phyloP scores from a whole-genome alignment of 2,329 filamentous ascomycete species.

The Aspergillus texensis region DNA sequence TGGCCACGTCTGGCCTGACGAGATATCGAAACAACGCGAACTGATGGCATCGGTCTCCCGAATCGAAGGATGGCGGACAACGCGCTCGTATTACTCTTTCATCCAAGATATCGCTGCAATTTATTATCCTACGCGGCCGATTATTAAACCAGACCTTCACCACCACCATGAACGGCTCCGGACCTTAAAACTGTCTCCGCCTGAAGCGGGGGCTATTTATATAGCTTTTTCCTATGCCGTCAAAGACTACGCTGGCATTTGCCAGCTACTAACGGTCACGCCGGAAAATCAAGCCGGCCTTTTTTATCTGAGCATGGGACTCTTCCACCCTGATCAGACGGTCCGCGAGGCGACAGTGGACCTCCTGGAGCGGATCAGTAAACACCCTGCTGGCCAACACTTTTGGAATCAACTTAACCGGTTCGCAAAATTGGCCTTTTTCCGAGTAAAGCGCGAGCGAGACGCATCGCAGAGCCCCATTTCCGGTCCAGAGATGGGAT shows the following conservation, averaged over 20 bases:
- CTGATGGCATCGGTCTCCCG: constrained; percentile 87
- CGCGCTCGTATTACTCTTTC: constrained; percentile 91
- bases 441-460: constrained; percentile 71
- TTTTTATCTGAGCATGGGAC: constrained; percentile 85
- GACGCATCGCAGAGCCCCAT: constrained; percentile 35
- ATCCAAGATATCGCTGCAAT: constrained; percentile 67
- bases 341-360: constrained; percentile 78
- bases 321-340: constrained; percentile 85
- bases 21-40: constrained; percentile 77
- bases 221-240: constrained; percentile 75
- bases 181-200: constrained; percentile 73
- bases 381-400: constrained; percentile 88
- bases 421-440: constrained; percentile 85
- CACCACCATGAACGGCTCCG: constrained; percentile 92
- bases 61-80: constrained; percentile 96
- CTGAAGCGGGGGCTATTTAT: constrained; percentile 82
- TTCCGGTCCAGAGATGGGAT: constrained; percentile 24
- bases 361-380: constrained; percentile 77
- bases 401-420: constrained; percentile 87
- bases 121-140: constrained; percentile 40
- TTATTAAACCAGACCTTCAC: constrained; percentile 67
- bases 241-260: constrained; percentile 81
- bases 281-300: constrained; percentile 85
- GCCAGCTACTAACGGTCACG: constrained; percentile 77
- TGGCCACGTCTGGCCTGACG: constrained; percentile 93